Conservation (phyloP, 352 stramenopile genomes). For the Phytophthora melonis region DNA sequence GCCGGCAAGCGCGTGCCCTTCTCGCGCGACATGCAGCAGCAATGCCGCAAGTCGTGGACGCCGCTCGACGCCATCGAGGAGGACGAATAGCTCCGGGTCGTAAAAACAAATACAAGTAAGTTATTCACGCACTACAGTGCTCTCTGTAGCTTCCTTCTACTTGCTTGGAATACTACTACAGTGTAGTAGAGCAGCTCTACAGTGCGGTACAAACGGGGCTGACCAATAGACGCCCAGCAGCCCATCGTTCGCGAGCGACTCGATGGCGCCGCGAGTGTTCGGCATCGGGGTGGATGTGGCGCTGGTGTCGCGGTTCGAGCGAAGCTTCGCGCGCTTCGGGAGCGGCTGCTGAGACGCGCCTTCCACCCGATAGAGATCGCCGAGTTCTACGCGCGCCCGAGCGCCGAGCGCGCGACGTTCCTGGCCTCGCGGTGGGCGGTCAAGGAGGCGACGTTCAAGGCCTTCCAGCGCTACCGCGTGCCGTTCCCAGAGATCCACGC, state of each 20-base stretch:
- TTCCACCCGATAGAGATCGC: constrained; percentile 75
- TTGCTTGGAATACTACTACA: too few species aligned
- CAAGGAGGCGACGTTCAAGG: constrained; percentile 88
- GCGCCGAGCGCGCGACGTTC: constrained; percentile 52
- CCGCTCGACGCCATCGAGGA: constrained; percentile 63
- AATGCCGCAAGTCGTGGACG: constrained; percentile 48
- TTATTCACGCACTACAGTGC: constrained; percentile 17
- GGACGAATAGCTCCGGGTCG: constrained; percentile 30
- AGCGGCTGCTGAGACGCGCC: constrained; percentile 67
- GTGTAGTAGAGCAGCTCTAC: too few species aligned
- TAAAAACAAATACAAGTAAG: constrained; percentile 13
- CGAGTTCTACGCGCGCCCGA: constrained; percentile 61
- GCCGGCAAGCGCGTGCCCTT: constrained; percentile 62
- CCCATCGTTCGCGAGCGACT: background rate
- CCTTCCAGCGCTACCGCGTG: constrained; percentile 82
- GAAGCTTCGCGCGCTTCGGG: constrained; percentile 62
- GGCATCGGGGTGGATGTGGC: constrained; percentile 84
- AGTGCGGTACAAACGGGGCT: too few species aligned
- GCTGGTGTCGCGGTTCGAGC: constrained; percentile 62
- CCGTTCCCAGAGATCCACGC: constrained; percentile 80
- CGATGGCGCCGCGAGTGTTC: constrained; percentile 47
- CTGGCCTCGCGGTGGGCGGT: constrained; percentile 85
- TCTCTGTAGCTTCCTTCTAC: background rate
- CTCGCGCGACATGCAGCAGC: constrained; percentile 63
- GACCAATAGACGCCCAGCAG: background rate